phyloP scores from a whole-genome alignment of 1,139 yeast species.

The Magnusiomyces ingens region DNA sequence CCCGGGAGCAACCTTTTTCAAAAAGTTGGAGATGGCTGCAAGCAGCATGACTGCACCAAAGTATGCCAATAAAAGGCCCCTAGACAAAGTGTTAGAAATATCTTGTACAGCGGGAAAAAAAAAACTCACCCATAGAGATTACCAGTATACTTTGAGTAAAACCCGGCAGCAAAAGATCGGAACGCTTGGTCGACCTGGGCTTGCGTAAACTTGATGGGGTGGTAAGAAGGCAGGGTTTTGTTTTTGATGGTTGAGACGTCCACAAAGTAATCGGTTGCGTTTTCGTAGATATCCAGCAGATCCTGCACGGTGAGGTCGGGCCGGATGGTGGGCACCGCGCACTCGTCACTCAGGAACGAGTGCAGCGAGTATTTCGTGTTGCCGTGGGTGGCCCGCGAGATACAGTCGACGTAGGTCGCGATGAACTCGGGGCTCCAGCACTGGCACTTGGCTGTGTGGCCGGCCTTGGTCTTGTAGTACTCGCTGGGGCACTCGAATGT shows the following conservation, averaged over 20 bases:
- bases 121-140: not conserved
- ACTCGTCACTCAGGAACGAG: not conserved
- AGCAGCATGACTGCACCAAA: conserved; percentile 22
- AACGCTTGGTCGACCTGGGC: not conserved
- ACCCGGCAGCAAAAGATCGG: not conserved
- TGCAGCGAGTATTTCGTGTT: too few species aligned
- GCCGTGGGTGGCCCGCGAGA: conserved; percentile 1
- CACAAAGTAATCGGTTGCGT: conserved; percentile 10
- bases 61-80: conserved; percentile 23
- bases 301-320: conserved; percentile 3
- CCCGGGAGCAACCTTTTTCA: conserved; percentile 9
- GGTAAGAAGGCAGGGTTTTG: not conserved
- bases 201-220: not conserved
- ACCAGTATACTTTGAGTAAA: conserved; percentile 4
- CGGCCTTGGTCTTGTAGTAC: not conserved
- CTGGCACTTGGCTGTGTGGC: not conserved
- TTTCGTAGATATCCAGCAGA: not conserved
- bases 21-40: conserved; percentile 20
- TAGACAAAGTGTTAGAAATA: conserved; percentile 17
- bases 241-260: conserved; percentile 2
- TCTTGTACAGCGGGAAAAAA: not conserved
- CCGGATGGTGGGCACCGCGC: not conserved
- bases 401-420: conserved; percentile 9
- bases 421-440: conserved; percentile 9
- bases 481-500: not conserved